Conservation (phyloP, 2,329 filamentous ascomycete genomes). For the Lasiodiplodia theobromae region DNA sequence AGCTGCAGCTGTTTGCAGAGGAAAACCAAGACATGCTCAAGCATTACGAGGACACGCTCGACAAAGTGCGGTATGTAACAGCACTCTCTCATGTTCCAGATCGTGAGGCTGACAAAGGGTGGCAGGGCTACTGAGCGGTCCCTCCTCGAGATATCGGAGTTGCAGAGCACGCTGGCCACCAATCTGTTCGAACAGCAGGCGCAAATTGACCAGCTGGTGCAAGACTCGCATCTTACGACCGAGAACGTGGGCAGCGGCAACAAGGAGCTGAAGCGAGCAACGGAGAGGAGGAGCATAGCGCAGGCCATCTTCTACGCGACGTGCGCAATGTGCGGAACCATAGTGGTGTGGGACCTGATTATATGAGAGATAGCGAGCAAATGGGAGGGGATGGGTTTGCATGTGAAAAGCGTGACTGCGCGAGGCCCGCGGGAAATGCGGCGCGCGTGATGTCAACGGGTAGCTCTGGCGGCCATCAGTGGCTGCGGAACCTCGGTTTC, state of each 20-base stretch:
- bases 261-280: conserved; percentile 86
- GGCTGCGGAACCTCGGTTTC: conserved; percentile 20
- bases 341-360: conserved; percentile 59
- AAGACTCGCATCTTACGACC: conserved; percentile 80
- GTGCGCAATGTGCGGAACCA: conserved; percentile 52
- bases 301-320: conserved; percentile 58
- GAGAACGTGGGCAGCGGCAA: conserved; percentile 91
- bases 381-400: conserved; percentile 8
- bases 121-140: conserved; percentile 87
- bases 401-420: conserved; percentile 27
- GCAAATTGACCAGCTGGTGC: conserved; percentile 86
- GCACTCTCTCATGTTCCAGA: neutral
- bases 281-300: conserved; percentile 59
- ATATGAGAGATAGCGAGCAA: conserved; percentile 44
- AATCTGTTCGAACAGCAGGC: conserved; percentile 87
- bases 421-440: conserved; percentile 1
- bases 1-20: conserved; percentile 90
- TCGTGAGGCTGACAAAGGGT: conserved; percentile 1
- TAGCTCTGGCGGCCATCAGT: neutral
- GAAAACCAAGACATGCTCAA: conserved; percentile 93
- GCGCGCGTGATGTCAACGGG: conserved; percentile 16
- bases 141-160: conserved; percentile 87
- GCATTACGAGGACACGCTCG: conserved; percentile 91
- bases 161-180: conserved; percentile 86
- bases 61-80: conserved; percentile 84